These are phyloP conservation scores for Vicia sativa DNA, from an alignment of 306 rosid genomes.

Conservation along the genomic window DNA sequence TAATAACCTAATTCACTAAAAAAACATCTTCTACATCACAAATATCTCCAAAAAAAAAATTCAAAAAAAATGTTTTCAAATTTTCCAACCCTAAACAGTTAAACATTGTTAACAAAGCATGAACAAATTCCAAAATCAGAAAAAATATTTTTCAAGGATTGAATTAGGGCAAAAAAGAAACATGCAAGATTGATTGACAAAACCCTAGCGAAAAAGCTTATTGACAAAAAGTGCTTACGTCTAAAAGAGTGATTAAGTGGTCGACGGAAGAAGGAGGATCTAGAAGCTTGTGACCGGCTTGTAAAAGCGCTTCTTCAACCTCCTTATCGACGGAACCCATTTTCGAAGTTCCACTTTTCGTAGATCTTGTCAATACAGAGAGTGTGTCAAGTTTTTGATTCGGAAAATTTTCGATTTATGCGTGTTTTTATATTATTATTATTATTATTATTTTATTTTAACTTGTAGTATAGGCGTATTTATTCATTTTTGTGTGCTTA, in stretches of 20 bases:
- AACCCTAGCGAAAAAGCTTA: slow-evolving; percentile 10
- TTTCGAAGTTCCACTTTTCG: slow-evolving; percentile 16
- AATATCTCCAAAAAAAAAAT: too few relatives aligned
- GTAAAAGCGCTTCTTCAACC: slow-evolving; percentile 65
- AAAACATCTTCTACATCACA: neutral
- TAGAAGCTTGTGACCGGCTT: slow-evolving; percentile 70
- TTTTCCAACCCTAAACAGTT: slow-evolving; percentile 6
- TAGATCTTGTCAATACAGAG: slow-evolving; percentile 51
- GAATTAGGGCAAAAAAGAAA: neutral
- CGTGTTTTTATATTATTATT: neutral
- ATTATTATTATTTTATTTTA: neutral
- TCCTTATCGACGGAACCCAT: slow-evolving; percentile 77
- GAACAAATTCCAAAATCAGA: neutral
- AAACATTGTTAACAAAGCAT: neutral
- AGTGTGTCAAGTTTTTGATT: slow-evolving; percentile 10
- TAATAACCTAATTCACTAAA: slow-evolving; percentile 6
- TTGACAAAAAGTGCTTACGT: slow-evolving; percentile 52
- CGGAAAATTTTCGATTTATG: slow-evolving; percentile 2
- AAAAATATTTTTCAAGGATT: neutral
- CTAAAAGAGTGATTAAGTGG: slow-evolving; percentile 68
- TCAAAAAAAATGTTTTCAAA: neutral
- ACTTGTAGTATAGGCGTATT: too few relatives aligned
- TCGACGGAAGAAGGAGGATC: slow-evolving; percentile 66
- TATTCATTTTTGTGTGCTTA: slow-evolving; percentile 32
- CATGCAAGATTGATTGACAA: slow-evolving; percentile 41